Conservation (phyloP, 441 rosid species). For the Eruca vesicaria region DNA sequence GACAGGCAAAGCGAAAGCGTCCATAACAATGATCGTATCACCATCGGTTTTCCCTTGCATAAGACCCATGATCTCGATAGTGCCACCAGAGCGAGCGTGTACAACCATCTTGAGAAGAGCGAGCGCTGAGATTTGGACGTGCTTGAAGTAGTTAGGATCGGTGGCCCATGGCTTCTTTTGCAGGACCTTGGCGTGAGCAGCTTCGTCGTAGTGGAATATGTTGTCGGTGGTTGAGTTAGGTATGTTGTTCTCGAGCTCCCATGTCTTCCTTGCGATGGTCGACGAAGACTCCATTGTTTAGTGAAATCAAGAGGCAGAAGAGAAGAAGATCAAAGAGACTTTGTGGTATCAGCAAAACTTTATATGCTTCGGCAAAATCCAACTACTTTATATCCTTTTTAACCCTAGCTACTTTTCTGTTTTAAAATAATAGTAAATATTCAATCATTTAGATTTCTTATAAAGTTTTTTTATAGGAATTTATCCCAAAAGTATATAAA, state of each 20-base stretch:
- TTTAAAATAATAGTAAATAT: not conserved
- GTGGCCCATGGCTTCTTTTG: slow-evolving; percentile 91
- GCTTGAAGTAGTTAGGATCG: slow-evolving; percentile 94
- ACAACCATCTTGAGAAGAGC: slow-evolving; percentile 99
- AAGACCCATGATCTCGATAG: slow-evolving; percentile 96
- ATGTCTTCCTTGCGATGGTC: slow-evolving; percentile 82
- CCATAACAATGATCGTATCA: slow-evolving; percentile 94
- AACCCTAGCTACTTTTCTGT: not conserved
- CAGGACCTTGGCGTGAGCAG: slow-evolving; percentile 66
- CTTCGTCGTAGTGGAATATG: slow-evolving; percentile 82
- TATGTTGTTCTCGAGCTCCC: slow-evolving; percentile 95
- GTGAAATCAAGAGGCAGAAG: not conserved
- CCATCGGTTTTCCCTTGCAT: slow-evolving; percentile 99
- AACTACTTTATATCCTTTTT: not conserved
- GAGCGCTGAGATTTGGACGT: slow-evolving; percentile 94
- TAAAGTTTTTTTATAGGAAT: not conserved
- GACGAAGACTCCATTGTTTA: slow-evolving; percentile 37
- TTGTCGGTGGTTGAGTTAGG: slow-evolving; percentile 59
- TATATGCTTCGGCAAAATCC: not conserved
- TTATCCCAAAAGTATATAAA: not conserved
- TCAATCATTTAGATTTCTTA: not conserved
- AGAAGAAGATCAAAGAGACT: not conserved
- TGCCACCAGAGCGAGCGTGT: slow-evolving; percentile 99
- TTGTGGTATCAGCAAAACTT: not conserved
- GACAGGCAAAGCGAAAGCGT: slow-evolving; percentile 95